Conservation (phyloP, 2,329 filamentous ascomycete genomes). For the Sporothrix euskadiensis region DNA sequence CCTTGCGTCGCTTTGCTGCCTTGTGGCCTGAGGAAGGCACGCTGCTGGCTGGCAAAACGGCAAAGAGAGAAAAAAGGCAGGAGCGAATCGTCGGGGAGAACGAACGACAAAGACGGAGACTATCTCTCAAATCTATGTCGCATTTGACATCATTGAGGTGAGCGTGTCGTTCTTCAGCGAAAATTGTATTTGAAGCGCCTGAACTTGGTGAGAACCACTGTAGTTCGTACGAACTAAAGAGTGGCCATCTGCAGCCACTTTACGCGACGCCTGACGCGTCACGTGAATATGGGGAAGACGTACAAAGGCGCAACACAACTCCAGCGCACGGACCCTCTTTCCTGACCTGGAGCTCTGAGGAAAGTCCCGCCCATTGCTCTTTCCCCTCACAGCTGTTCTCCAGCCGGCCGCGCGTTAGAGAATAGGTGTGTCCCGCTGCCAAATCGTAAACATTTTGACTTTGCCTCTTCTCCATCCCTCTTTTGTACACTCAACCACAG, state of each 20-base stretch:
- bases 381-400: neutral
- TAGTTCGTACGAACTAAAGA: neutral
- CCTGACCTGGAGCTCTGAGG: neutral
- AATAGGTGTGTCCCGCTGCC: neutral
- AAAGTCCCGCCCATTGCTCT: neutral
- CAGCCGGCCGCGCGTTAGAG: conserved; percentile 20
- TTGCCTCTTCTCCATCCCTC: neutral
- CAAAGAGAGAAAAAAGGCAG: neutral
- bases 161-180: neutral
- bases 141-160: neutral
- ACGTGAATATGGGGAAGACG: neutral
- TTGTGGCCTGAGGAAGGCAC: conserved; percentile 8
- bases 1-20: conserved; percentile 19
- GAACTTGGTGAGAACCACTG: neutral
- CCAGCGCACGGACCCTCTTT: neutral
- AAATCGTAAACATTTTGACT: conserved; percentile 17
- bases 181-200: neutral
- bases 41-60: neutral
- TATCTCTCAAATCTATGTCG: neutral
- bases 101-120: neutral
- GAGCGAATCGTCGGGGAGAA: neutral
- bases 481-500: neutral
- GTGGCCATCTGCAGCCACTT: neutral
- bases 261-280: neutral
- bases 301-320: neutral